A percentile compares a stretch with the other conserved stretches of the same genome.
Evolutionary conservation across 257 asterid species (phyloP).

Genomic region (Schizonepeta tenuifolia): DNA sequence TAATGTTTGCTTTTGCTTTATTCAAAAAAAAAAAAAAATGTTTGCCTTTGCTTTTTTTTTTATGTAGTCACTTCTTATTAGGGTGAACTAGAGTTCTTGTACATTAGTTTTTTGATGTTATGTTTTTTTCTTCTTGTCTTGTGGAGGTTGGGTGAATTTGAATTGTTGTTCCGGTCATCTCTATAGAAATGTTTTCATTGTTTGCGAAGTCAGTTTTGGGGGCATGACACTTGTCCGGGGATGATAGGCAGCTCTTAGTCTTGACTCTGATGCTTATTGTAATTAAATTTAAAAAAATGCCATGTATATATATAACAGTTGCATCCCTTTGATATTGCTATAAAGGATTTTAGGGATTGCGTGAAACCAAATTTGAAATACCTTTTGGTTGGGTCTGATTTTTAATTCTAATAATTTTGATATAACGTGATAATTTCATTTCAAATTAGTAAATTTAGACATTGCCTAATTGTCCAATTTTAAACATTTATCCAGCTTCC

Average conservation of each 20-base stretch:
- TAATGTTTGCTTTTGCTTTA: background rate
- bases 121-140: background rate
- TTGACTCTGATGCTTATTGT: background rate
- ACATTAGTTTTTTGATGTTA: conserved; percentile 11
- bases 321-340: background rate
- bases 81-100: conserved; percentile 6
- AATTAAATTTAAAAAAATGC: background rate
- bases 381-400: background rate
- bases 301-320: no score
- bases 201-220: no score
- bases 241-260: no score
- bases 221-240: background rate
- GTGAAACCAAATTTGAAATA: background rate
- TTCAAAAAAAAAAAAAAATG: no score
- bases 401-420: background rate
- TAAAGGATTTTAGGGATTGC: background rate
- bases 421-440: background rate
- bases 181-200: background rate
- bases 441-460: background rate
- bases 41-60: no score
- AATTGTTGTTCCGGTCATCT: background rate
- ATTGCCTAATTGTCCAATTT: background rate
- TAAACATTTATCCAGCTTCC: background rate
- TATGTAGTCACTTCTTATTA: background rate
- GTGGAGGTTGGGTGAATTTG: background rate